Evolutionary conservation across 805 yeast genomes (phyloP), one percentile per base, ranked within the genome.

Genomic region (Lipomyces yamadae): DNA sequence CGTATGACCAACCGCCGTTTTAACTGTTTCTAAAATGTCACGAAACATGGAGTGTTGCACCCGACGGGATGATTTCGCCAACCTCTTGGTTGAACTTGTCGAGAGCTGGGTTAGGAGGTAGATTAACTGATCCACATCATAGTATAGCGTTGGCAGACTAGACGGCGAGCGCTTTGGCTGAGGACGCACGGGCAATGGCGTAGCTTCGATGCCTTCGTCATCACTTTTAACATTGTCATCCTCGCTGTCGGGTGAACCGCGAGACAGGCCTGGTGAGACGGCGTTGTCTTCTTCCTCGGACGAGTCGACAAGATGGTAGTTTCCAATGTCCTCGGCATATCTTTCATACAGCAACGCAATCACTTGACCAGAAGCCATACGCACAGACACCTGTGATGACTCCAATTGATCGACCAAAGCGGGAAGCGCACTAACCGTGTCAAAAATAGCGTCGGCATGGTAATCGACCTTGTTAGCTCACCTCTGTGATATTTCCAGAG

Each of bases 311-410:
- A 56, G 55, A 18, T 63, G 67, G 55, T 66, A 66, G 48, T 63
- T 61, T 4, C 59, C 65, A 8, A 65, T 59, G 56, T 63, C 67
- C 30, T 68, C 66, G 1, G 68, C 59, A 32, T 58, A 67, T 34
- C 66, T 60, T 60, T 70, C 73, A 39, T 72, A 68, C 11, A 70
- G 60, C 5, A 70, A 39, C 7, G 74, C 74, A 34, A 72, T 68
- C 6, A 68, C 73, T 32, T 70, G 62, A 4, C 74, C 74, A 8
- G 74, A 70, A 6, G 73, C 70, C 58, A 67, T 64, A 3, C 74
- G 67, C 4, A 70, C 67, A 7, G 57, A 39, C 3, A 63, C 24
- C 24, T 67, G 62, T 10, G 63, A 52, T 3, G 74, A 72, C 34
- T 72, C 74, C 18, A 72, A 58, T 60, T 70, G 74, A 30, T 71